Percentiles rank a stretch among this genome's conserved stretches.
Conservation (phyloP, 2,329 filamentous ascomycete genomes). For the Penicillium sp. region DNA sequence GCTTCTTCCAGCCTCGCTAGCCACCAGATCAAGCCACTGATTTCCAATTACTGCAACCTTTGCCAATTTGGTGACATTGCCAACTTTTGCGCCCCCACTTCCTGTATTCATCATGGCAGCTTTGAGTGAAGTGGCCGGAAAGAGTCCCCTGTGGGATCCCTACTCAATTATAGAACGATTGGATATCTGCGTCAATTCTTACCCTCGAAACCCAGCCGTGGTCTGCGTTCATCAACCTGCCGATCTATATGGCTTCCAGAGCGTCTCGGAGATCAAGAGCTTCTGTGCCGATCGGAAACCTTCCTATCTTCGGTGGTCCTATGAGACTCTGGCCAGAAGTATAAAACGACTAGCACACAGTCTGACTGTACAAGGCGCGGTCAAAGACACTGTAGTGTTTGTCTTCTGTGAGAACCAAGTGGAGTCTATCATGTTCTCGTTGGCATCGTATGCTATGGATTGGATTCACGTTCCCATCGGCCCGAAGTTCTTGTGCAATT, state of each 20-base stretch:
- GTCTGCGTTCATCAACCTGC: conserved; percentile 5
- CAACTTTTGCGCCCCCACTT: too few species aligned
- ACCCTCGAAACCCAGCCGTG: conserved; percentile 1
- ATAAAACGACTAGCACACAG: conserved; percentile 1
- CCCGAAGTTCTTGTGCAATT: conserved; percentile 9
- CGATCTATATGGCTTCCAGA: conserved; percentile 6
- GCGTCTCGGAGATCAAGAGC: background rate
- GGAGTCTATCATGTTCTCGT: conserved; percentile 15
- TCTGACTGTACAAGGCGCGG: conserved; percentile 1
- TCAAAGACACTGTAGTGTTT: conserved; percentile 2
- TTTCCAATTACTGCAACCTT: too few species aligned
- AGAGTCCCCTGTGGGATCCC: too few species aligned
- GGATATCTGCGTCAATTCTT: too few species aligned
- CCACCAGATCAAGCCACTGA: too few species aligned
- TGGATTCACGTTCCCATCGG: conserved; percentile 13
- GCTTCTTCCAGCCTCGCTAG: too few species aligned
- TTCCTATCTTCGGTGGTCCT: conserved; percentile 8
- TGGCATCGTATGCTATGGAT: conserved; percentile 16
- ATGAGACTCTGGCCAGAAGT: conserved; percentile 2
- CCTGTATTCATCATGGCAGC: too few species aligned
- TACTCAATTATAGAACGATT: too few species aligned
- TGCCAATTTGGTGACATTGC: too few species aligned
- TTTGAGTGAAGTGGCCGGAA: too few species aligned
- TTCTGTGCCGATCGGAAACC: conserved; percentile 1
- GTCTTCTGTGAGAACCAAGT: conserved; percentile 9